Conservation (phyloP, 2,329 filamentous ascomycete species). For the Aspergillus eucalypticola region DNA sequence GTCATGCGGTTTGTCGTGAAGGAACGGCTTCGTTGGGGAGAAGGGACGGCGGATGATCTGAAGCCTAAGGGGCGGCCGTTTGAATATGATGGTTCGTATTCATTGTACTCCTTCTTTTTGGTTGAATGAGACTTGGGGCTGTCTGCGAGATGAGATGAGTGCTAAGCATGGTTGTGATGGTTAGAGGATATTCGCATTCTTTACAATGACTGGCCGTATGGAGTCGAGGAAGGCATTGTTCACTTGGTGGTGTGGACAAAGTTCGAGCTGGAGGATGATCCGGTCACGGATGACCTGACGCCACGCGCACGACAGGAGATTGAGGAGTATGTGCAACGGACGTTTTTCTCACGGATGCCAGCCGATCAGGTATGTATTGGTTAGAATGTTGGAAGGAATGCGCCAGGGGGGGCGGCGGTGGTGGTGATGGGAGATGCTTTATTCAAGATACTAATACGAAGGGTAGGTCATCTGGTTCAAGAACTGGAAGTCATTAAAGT, state of each 20-base stretch:
- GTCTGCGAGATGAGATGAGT: not conserved
- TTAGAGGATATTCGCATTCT: constrained; percentile 70
- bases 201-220: constrained; percentile 94
- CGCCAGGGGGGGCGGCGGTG: no score
- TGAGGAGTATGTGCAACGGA: constrained; percentile 67
- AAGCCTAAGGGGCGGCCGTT: constrained; percentile 33
- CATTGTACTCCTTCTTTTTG: not conserved
- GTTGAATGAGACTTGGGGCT: no score
- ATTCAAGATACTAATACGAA: constrained; percentile 6
- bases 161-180: not conserved
- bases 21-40: constrained; percentile 69
- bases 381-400: not conserved
- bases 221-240: constrained; percentile 72
- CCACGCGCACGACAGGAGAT: constrained; percentile 64
- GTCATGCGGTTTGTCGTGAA: constrained; percentile 74
- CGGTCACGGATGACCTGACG: constrained; percentile 66
- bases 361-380: constrained; percentile 43
- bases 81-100: constrained; percentile 36
- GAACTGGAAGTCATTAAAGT: constrained; percentile 86
- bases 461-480: constrained; percentile 79
- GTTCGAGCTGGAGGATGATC: constrained; percentile 73
- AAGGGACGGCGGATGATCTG: constrained; percentile 41
- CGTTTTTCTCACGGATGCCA: constrained; percentile 57
- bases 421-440: not conserved
- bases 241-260: constrained; percentile 95